phyloP scores from a whole-genome alignment of 2,329 filamentous ascomycete species.

The Fusarium zealandicum region DNA sequence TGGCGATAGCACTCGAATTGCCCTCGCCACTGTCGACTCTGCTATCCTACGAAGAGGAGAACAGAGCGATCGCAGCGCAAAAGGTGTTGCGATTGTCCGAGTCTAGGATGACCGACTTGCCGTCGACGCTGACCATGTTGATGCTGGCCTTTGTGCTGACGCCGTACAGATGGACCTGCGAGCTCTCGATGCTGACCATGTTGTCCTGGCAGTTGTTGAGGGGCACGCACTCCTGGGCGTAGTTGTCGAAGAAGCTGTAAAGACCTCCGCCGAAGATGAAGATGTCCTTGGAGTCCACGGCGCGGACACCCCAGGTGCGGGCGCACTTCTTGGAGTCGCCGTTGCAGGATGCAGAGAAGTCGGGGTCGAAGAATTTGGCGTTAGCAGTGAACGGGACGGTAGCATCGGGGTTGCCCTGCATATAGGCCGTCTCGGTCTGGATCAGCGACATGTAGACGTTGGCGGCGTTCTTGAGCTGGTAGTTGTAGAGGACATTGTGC shows the following conservation, averaged over 20 bases:
- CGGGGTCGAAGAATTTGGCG: conserved; percentile 68
- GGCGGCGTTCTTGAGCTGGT: conserved; percentile 79
- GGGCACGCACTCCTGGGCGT: conserved; percentile 72
- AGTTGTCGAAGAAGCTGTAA: conserved; percentile 87
- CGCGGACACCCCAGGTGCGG: conserved; percentile 79
- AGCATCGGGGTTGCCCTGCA: conserved; percentile 82
- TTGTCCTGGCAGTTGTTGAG: conserved; percentile 77
- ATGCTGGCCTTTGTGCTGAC: conserved; percentile 77
- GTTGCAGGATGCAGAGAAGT: conserved; percentile 65
- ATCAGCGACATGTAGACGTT: conserved; percentile 85
- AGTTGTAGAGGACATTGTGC: conserved; percentile 78
- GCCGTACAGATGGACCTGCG: conserved; percentile 70
- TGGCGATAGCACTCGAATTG: no score
- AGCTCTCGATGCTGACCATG: conserved; percentile 77
- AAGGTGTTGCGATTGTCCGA: conserved; percentile 71
- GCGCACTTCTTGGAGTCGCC: conserved; percentile 61
- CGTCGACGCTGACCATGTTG: conserved; percentile 75
- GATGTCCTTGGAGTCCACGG: conserved; percentile 71
- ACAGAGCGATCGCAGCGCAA: conserved; percentile 64
- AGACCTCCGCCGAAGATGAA: conserved; percentile 76
- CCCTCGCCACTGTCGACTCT: neutral
- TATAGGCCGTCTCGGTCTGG: conserved; percentile 90
- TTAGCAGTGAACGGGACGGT: conserved; percentile 69
- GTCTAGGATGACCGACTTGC: conserved; percentile 60
- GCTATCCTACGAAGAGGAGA: conserved; percentile 32